Evolutionary conservation across 179 eudicot species (phyloP).

Genomic region (Drosera spatulata): DNA sequence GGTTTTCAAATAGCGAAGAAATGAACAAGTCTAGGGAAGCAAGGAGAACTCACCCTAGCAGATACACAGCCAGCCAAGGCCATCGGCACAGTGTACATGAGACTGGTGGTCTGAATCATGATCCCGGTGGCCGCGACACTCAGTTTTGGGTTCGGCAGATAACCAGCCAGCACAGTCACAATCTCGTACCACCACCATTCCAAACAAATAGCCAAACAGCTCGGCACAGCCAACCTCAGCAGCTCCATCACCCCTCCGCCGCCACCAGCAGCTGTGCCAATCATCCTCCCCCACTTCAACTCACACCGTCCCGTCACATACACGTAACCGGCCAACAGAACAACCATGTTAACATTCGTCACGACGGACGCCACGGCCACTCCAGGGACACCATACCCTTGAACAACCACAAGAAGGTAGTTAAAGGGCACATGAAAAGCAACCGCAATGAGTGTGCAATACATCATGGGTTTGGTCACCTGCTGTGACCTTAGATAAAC

Average conservation of each 20-base stretch:
- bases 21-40: too few relatives aligned
- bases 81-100: slow-evolving; percentile 93
- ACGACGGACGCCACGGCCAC: slow-evolving; percentile 73
- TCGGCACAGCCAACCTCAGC: slow-evolving; percentile 59
- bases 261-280: slow-evolving; percentile 18
- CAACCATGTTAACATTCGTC: slow-evolving; percentile 68
- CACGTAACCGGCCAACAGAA: slow-evolving; percentile 59
- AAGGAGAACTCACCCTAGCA: slow-evolving; percentile 52
- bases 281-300: slow-evolving; percentile 20
- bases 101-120: slow-evolving; percentile 76
- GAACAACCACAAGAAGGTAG: slow-evolving; percentile 35
- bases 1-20: too few relatives aligned
- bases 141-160: slow-evolving; percentile 52
- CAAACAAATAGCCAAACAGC: slow-evolving; percentile 74
- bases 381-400: slow-evolving; percentile 57
- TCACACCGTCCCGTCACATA: slow-evolving; percentile 22
- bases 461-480: slow-evolving; percentile 85
- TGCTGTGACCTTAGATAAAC: slow-evolving; percentile 80
- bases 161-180: slow-evolving; percentile 78
- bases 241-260: slow-evolving; percentile 29
- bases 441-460: slow-evolving; percentile 57
- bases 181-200: slow-evolving; percentile 99
- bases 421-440: slow-evolving; percentile 68
- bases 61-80: slow-evolving; percentile 95
- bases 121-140: slow-evolving; percentile 88